phyloP scores from a whole-genome alignment of 2,329 filamentous ascomycete genomes.

The Exophiala xenobiotica region DNA sequence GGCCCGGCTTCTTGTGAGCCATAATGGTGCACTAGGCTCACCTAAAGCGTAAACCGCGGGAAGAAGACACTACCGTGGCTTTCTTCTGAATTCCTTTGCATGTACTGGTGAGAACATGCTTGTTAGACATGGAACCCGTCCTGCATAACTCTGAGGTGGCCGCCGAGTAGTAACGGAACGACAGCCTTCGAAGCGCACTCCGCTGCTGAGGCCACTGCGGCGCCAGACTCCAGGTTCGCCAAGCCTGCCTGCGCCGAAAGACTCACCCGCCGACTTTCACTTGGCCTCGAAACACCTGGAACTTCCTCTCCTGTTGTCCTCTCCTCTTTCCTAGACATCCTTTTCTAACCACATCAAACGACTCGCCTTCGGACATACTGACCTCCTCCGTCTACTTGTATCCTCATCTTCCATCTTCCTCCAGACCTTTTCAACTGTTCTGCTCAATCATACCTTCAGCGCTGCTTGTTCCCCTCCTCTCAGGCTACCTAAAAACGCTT shows the following conservation, averaged over 20 bases:
- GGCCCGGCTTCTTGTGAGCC: constrained; percentile 66
- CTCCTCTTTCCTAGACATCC: too few relatives aligned
- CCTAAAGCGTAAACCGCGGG: background rate
- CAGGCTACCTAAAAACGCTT: too few relatives aligned
- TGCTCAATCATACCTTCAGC: too few relatives aligned
- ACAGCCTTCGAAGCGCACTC: background rate
- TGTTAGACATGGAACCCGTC: background rate
- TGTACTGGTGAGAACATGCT: constrained; percentile 27
- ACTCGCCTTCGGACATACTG: too few relatives aligned
- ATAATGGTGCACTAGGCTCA: constrained; percentile 26
- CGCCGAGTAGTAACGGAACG: background rate
- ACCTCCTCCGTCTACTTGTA: too few relatives aligned
- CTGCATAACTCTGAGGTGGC: background rate
- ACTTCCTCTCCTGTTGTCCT: background rate
- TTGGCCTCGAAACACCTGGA: background rate
- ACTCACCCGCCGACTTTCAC: background rate
- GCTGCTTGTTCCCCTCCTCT: background rate
- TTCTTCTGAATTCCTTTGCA: constrained; percentile 23
- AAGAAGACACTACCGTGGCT: constrained; percentile 13
- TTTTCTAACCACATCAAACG: too few relatives aligned
- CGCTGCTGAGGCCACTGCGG: background rate
- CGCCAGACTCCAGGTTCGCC: background rate
- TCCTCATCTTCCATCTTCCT: too few relatives aligned
- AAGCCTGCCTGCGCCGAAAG: background rate
- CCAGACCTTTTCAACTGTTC: too few relatives aligned